A percentile compares a stretch with the other conserved stretches of the same genome.
phyloP scores from a whole-genome alignment of 2,329 filamentous ascomycete species.

The Talaromyces sp. region DNA sequence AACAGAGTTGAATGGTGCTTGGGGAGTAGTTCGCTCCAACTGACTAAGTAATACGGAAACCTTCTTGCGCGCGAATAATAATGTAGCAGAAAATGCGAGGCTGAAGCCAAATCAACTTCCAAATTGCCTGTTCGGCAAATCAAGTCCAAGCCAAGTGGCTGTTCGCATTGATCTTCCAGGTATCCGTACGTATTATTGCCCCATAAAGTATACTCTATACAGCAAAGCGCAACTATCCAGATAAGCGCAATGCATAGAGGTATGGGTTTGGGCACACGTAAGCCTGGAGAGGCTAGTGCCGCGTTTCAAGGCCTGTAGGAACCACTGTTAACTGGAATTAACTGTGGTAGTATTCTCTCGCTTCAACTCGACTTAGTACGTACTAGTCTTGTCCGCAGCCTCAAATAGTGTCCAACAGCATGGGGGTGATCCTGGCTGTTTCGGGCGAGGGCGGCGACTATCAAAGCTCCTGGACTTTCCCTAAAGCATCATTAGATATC shows the following conservation, averaged over 20 bases:
- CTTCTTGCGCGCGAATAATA: neutral
- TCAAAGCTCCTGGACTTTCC: neutral
- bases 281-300: neutral
- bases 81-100: neutral
- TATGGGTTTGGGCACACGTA: neutral
- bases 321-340: neutral
- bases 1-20: neutral
- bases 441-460: neutral
- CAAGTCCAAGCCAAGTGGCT: neutral
- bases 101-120: neutral
- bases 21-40: neutral
- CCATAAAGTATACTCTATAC: too few relatives aligned
- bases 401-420: neutral
- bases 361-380: neutral
- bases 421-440: neutral
- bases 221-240: neutral
- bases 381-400: neutral
- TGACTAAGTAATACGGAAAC: neutral
- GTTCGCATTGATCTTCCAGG: neutral
- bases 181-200: too few relatives aligned
- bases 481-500: neutral
- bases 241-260: neutral
- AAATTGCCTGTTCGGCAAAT: neutral
- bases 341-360: neutral
- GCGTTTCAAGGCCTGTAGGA: neutral